Evolutionary conservation across 306 rosid genomes (phyloP), one percentile per base, ranked within the genome.

Genomic region (Trichosanthes cucumerina): DNA sequence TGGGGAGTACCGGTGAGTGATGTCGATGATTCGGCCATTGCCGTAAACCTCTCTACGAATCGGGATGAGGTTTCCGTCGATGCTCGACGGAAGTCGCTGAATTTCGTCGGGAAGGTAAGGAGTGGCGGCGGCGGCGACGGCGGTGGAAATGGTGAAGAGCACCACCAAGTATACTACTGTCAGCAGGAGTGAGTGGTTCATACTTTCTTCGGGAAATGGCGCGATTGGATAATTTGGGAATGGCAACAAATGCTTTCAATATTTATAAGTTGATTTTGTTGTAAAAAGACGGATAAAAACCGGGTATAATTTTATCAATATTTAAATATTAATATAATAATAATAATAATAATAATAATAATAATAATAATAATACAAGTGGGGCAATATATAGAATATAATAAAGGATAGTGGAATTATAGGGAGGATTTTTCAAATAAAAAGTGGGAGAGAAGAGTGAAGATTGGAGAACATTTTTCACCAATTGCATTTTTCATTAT

Each of bases 31-130:
- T 79, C 90, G 69, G 1, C 94, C 96, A 47, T 82, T 68, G 1
- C 85, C 96, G 81, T 88, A 88, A n/a, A 94, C 92, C 69, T 94
- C 98, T 12, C 92, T 97, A 8, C 93, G 96, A 14, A 82, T 88
- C 14, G 98, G 96, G 33, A 81, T 24, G 23, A 87, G 88, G 10
- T 7, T 6, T 9, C 19, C 28, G 21, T 83, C 83, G 21, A 15
- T 80, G 57, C 58, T 60, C 66, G 85, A 28, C 36, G 77, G 15
- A 0, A 85, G 71, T 53, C 78, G 79, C n/a, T 82, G 84, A 8
- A 26, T 18, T 18, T 33, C 26, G n/a, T 19, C 52, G 38, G 96
- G 46, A 8, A 96, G 92, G 24, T 88, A 86, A 49, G 93, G 96
- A 1, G 73, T 24, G 13, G 76, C 39, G 9, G 82, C n/a, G n/a